phyloP scores from a whole-genome alignment of 441 rosid genomes.

The Jatropha podagrica region DNA sequence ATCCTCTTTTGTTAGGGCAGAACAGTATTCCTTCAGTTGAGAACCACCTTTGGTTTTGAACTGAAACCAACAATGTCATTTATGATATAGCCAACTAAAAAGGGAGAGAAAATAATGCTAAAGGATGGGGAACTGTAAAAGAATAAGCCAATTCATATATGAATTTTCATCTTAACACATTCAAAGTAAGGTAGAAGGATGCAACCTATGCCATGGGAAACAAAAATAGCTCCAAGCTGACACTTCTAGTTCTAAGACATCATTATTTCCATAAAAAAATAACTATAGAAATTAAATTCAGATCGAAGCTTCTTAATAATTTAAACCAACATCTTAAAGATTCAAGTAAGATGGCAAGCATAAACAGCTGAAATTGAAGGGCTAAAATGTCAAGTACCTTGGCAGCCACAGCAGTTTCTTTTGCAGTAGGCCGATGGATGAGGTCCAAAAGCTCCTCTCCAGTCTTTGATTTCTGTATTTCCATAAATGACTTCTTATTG shows the following conservation, averaged over 20 bases:
- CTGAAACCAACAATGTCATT: conserved; percentile 36
- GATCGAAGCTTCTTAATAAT: background rate
- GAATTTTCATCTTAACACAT: conserved; percentile 2
- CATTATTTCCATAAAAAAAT: background rate
- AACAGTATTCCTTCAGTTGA: conserved; percentile 90
- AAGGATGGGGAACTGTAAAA: background rate
- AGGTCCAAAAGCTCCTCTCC: conserved; percentile 94
- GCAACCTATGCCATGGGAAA: background rate
- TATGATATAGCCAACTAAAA: background rate
- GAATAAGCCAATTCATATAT: background rate
- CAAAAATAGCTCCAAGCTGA: background rate
- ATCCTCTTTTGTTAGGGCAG: conserved; percentile 91
- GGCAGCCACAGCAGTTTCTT: conserved; percentile 86
- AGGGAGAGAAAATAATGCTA: background rate
- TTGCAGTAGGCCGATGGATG: conserved; percentile 92
- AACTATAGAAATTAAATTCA: background rate
- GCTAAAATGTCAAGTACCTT: conserved; percentile 46
- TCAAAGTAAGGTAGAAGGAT: background rate
- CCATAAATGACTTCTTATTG: conserved; percentile 84
- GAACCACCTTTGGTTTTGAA: conserved; percentile 98
- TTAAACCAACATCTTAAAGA: background rate
- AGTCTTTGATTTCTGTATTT: conserved; percentile 83
- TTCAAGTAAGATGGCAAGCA: conserved; percentile 6
- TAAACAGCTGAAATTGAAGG: background rate
- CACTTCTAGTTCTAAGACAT: background rate